Evolutionary conservation across 305 asterid genomes (phyloP), one percentile per base, ranked within the genome.

Genomic region (Rubia peregrina): DNA sequence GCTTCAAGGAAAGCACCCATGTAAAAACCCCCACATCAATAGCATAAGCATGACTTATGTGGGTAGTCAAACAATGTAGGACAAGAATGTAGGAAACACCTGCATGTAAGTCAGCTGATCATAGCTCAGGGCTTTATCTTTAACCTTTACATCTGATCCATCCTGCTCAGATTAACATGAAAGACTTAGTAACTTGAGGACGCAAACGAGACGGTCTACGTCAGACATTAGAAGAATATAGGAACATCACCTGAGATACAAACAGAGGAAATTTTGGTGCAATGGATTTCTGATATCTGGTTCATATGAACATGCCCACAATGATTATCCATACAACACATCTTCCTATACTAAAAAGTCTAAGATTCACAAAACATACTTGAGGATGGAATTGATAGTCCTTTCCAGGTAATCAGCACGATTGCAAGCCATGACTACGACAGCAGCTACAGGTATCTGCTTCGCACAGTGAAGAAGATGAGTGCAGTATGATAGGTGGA

Each of bases 401-500:
- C 83, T 85, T 72, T 91, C 96, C 61, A 94, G 93, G 84, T 94
- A 94, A 85, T 94, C 99, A 67, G 98, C 95, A 78, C 98, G 97
- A 80, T 84, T 94, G 82, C 99, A 94, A 78, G 99, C 97, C 98
- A 94, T 94, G 64, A 94, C 82, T 67, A 94, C 99, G 61, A 94
- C 94, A 63, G 98, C 99, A 61, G 99, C 97, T 71, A 91, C 91
- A 69, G 97, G 93, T 71, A 80, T 90, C 99, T 94, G 88, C 73
- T 71, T 73, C 48, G 71, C 38, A 16, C 74, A 78, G 74, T 76
- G 76, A 82, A 74, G 78, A 79, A 43, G 49, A 76, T 71, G 72
- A 71, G 78, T 75, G 80, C 70, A 73, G 74, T 66, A 65, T 67
- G 64, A 46, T 21, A 75, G 61, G 67, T 70, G 70, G n/a, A 66